Evolutionary conservation across 2,329 filamentous ascomycete genomes (phyloP).

Genomic region (Pestalotiopsis sp.): DNA sequence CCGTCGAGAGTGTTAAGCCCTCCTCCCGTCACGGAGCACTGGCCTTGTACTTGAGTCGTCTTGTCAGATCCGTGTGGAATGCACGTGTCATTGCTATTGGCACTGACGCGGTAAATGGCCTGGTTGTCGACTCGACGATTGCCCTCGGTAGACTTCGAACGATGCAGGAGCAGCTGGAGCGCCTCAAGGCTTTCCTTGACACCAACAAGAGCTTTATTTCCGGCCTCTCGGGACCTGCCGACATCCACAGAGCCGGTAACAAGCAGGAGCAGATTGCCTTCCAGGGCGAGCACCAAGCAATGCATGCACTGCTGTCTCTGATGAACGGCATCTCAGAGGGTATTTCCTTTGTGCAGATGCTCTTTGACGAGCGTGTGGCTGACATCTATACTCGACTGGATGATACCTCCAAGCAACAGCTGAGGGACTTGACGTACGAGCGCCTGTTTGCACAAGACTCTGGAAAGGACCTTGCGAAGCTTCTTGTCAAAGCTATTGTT

Average conservation of each 20-base stretch:
- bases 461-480: slow-evolving; percentile 88
- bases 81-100: slow-evolving; percentile 67
- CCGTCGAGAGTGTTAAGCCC: slow-evolving; percentile 80
- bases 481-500: slow-evolving; percentile 95
- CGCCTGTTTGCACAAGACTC: slow-evolving; percentile 77
- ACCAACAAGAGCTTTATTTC: slow-evolving; percentile 92
- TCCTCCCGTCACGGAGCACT: slow-evolving; percentile 90
- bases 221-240: slow-evolving; percentile 87
- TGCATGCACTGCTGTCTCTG: slow-evolving; percentile 82
- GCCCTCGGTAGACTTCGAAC: slow-evolving; percentile 67
- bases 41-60: slow-evolving; percentile 80
- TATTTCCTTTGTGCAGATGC: slow-evolving; percentile 91
- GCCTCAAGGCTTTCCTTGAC: slow-evolving; percentile 79
- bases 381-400: slow-evolving; percentile 83
- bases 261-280: slow-evolving; percentile 90
- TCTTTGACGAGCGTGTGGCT: slow-evolving; percentile 90
- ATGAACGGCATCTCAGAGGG: slow-evolving; percentile 93
- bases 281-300: slow-evolving; percentile 90
- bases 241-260: slow-evolving; percentile 74
- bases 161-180: slow-evolving; percentile 80
- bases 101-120: slow-evolving; percentile 55
- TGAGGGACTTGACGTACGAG: slow-evolving; percentile 83
- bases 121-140: slow-evolving; percentile 69
- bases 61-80: slow-evolving; percentile 91
- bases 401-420: slow-evolving; percentile 66